Evolutionary conservation across 768 basidiomycete genomes (phyloP).

Genomic region (Termitomyces sp.): DNA sequence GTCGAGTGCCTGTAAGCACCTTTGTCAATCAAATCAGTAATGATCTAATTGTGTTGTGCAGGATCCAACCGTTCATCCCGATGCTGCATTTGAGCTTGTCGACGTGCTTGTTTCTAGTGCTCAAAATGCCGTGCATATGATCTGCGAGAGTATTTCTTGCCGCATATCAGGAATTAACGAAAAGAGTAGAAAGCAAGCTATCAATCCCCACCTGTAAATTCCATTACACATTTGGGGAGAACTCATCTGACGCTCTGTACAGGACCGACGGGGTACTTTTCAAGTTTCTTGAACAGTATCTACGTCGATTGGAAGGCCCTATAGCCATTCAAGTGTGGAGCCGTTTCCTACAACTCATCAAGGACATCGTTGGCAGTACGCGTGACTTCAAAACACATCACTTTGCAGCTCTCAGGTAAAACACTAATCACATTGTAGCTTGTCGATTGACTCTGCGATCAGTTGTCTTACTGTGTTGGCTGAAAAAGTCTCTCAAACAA

Average conservation of each 20-base stretch:
- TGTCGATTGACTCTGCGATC: background rate
- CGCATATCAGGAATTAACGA: slow-evolving; percentile 58
- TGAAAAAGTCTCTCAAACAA: slow-evolving; percentile 84
- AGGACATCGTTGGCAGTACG: slow-evolving; percentile 65
- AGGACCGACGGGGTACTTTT: slow-evolving; percentile 76
- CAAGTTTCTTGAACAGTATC: slow-evolving; percentile 85
- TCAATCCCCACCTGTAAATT: slow-evolving; percentile 68
- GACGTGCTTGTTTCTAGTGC: slow-evolving; percentile 83
- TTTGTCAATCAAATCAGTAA: background rate
- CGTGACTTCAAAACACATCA: slow-evolving; percentile 69
- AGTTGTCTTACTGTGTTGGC: slow-evolving; percentile 79
- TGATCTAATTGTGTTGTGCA: slow-evolving; percentile 16
- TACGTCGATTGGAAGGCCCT: slow-evolving; percentile 82
- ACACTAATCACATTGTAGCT: slow-evolving; percentile 11
- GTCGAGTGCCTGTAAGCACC: slow-evolving; percentile 46
- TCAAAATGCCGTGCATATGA: slow-evolving; percentile 82
- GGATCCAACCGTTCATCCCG: slow-evolving; percentile 36
- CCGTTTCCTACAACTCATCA: slow-evolving; percentile 71
- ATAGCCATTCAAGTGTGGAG: slow-evolving; percentile 92
- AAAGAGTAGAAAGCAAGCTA: slow-evolving; percentile 53
- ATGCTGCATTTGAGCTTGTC: slow-evolving; percentile 74
- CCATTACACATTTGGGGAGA: background rate
- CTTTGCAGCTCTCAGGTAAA: slow-evolving; percentile 70
- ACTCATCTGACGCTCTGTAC: slow-evolving; percentile 4
- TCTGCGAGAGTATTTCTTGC: slow-evolving; percentile 76